Evolutionary conservation across 1,139 yeast genomes (phyloP), one percentile per base, ranked within the genome.

Genomic region (Scheffersomyces stambukii): DNA sequence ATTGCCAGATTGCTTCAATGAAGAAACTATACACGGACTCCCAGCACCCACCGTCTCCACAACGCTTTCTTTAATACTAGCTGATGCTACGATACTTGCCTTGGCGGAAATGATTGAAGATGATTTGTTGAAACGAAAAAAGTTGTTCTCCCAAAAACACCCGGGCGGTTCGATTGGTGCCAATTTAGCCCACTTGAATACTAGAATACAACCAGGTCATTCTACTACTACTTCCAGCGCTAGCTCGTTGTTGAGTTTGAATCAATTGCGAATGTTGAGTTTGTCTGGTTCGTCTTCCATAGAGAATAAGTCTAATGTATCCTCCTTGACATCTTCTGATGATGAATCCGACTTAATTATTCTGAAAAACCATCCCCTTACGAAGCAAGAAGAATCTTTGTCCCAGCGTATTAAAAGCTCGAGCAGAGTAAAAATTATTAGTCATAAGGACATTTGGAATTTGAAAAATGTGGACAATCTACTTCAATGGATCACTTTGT

Each of bases 101-200:
- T 57, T 86, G 17, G 72, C 81, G 28, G 93, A 85, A 46, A 52
- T 79, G 51, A 67, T 80, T 29, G 79, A 78, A 35, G 61, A 60
- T 5, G 86, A 82, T 46, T 57, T 64, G 21, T 52, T 59, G 22
- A 62, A 67, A 36, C 62, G 95, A 28, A 70, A 68, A 38, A 60
- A 54, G 34, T 52, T 68, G 27, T 86, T 86, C 52, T 77, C 82
- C 6, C 69, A 69, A 37, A 72, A 81, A 48, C 96, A 86, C 48
- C 96, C 96, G 2, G 95, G 95, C 19, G 96, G 96, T 15, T 83
- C 93, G 2, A 85, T 86, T 44, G 95, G 95, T 11, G 69, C 75
- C 23, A 67, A 55, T 35, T 54, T 65, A 6, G 21, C 14, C 11
- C 31, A 33, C 16, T 33, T 35, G 19, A 19, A 16, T 7, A 7